phyloP scores from a whole-genome alignment of 805 yeast species.

The Yamadazyma philogaea region DNA sequence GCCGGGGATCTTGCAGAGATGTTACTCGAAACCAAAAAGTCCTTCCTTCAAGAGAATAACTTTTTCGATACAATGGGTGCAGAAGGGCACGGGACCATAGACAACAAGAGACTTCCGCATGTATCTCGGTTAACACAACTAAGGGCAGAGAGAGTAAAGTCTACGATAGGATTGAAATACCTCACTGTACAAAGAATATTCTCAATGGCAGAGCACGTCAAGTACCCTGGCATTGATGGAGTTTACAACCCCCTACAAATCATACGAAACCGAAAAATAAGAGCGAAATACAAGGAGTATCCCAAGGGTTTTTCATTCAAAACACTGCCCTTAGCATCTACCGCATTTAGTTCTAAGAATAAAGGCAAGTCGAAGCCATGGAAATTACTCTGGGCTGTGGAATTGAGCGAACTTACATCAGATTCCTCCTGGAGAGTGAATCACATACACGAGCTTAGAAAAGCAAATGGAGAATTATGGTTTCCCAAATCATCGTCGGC shows the following conservation, averaged over 20 bases:
- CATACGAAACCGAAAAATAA: slow-evolving; percentile 65
- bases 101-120: slow-evolving; percentile 5
- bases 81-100: slow-evolving; percentile 1
- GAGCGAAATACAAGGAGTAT: slow-evolving; percentile 49
- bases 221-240: slow-evolving; percentile 56
- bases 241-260: slow-evolving; percentile 79
- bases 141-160: slow-evolving; percentile 50
- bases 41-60: slow-evolving; percentile 41
- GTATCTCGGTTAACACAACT: slow-evolving; percentile 37
- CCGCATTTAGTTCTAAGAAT: slow-evolving; percentile 50
- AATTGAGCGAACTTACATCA: slow-evolving; percentile 52
- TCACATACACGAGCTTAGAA: slow-evolving; percentile 52
- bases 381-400: slow-evolving; percentile 62
- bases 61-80: slow-evolving; percentile 27
- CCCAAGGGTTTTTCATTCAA: slow-evolving; percentile 44
- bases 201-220: slow-evolving; percentile 10
- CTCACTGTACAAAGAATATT: slow-evolving; percentile 41
- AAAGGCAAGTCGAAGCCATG: slow-evolving; percentile 29
- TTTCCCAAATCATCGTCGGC: slow-evolving; percentile 22
- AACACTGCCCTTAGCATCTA: slow-evolving; percentile 60
- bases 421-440: slow-evolving; percentile 58
- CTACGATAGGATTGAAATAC: slow-evolving; percentile 50
- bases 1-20: slow-evolving; percentile 31
- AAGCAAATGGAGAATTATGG: slow-evolving; percentile 50
- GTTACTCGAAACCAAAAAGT: slow-evolving; percentile 40